Evolutionary conservation across 2,329 filamentous ascomycete species (phyloP), one percentile per base, ranked within the genome.

Genomic region (Fusarium falciforme): DNA sequence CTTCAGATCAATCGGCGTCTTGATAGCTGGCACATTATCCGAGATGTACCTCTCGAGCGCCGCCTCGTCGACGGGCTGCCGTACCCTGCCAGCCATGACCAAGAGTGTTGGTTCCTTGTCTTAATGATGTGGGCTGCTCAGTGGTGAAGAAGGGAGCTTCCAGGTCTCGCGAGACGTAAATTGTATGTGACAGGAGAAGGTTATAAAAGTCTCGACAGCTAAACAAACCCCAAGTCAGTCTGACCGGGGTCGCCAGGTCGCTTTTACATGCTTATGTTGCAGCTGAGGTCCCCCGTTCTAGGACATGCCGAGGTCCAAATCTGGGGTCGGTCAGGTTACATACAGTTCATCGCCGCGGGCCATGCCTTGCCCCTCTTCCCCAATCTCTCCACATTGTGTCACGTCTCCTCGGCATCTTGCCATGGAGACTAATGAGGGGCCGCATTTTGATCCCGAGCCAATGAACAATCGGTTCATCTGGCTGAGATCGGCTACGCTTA

Each of bases 41-140:
- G 89, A 85, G 75, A 99, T 89, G 83, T 95, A 99, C 73, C 87
- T 88, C 86, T 96, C 93, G 64, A 99, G 87, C 17, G 93, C 91
- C 79, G 89, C 85, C 78, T 96, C 85, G 81, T 98, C 94, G 80
- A 99, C 97, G 49, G 94, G 94, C 82, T 99, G 96, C 82, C 96
- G 92, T 67, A 99, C 92, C 73, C 88, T 88, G 78, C 96, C 96
- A 62, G 96, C 96, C 96, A 98, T 92, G 62, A 66, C 79, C 71
- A 64, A 38, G 65, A 25, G 33, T 40, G 47, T 31, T 70, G 25
- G 35, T 22, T 67, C n/a, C 52, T 58, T 16, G 14, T n/a, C 27
- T 40, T 17, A 47, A 11, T 38, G 36, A 6, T 20, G 16, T 17
- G 16, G 20, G 27, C 54, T 40, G 20, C 22, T 33, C 20, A 20